Percentiles rank a stretch among this genome's conserved stretches.
Conservation (phyloP, 108 stramenopile genomes). For the Schizochytrium sp. region DNA sequence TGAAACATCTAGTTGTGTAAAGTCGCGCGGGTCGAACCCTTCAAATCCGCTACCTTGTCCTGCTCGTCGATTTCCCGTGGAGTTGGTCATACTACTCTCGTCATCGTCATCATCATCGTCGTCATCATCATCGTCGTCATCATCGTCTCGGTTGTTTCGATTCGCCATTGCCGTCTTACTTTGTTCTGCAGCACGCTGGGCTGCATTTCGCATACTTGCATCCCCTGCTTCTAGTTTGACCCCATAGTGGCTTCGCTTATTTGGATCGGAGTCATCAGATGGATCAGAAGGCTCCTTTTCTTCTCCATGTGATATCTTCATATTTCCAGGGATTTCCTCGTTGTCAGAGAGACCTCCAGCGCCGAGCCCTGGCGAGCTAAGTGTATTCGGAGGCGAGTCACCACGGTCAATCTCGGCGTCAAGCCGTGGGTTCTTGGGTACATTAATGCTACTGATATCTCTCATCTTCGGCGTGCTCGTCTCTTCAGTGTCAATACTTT, state of each 20-base stretch:
- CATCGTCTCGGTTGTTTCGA: not conserved
- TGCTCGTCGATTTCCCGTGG: slow-evolving; percentile 20
- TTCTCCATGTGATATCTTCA: not conserved
- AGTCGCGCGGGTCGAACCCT: slow-evolving; percentile 35
- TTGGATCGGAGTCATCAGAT: not conserved
- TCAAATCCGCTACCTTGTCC: slow-evolving; percentile 8
- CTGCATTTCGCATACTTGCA: slow-evolving; percentile 28
- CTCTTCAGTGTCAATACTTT: slow-evolving; percentile 2
- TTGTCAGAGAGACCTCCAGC: slow-evolving; percentile 9
- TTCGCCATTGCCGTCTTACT: not conserved
- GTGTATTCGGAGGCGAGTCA: slow-evolving; percentile 46
- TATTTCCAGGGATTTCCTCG: slow-evolving; percentile 44
- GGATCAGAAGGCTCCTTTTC: not conserved
- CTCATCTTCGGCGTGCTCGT: slow-evolving; percentile 44
- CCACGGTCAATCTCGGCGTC: not conserved
- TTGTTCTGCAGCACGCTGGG: slow-evolving; percentile 38
- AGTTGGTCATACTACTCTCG: slow-evolving; percentile 45
- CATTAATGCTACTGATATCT: not conserved
- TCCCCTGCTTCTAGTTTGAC: slow-evolving; percentile 45
- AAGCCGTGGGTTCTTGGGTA: not conserved
- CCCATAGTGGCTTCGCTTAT: not conserved
- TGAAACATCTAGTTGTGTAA: slow-evolving; percentile 61
- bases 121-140: slow-evolving; percentile 35
- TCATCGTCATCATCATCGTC: slow-evolving; percentile 57
- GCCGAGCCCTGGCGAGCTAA: slow-evolving; percentile 18